Conservation (phyloP, 306 rosid genomes). For the Luffa acutangula region DNA sequence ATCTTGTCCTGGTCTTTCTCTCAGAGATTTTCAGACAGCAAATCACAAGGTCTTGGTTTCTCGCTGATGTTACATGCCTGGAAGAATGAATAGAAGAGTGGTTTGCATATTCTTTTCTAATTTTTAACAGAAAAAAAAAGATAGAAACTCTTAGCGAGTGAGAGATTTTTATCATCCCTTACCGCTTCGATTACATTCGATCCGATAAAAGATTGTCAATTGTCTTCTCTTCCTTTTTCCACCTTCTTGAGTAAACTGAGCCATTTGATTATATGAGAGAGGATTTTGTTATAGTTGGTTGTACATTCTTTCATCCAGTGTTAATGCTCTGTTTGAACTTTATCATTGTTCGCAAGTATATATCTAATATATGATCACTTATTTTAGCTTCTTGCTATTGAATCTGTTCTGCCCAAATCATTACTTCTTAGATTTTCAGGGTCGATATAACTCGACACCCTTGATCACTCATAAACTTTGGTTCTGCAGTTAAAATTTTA, state of each 20-base stretch:
- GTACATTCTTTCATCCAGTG: slow-evolving; percentile 41
- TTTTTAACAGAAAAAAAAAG: slow-evolving; percentile 43
- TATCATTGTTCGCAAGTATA: slow-evolving; percentile 16
- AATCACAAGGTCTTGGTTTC: slow-evolving; percentile 54
- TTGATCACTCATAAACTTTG: neutral
- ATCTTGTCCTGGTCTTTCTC: slow-evolving; percentile 70
- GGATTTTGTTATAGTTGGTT: slow-evolving; percentile 29
- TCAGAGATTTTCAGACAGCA: slow-evolving; percentile 71
- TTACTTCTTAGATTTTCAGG: neutral
- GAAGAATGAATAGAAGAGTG: slow-evolving; percentile 62
- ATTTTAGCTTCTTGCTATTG: neutral
- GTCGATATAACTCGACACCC: no score
- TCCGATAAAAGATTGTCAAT: slow-evolving; percentile 24
- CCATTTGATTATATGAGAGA: slow-evolving; percentile 37
- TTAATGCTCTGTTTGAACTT: slow-evolving; percentile 21
- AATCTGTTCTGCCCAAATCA: neutral
- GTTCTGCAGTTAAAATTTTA: neutral
- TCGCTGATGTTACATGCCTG: slow-evolving; percentile 79
- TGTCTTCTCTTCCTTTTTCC: slow-evolving; percentile 25
- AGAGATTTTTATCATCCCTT: slow-evolving; percentile 39
- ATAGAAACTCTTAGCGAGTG: slow-evolving; percentile 25
- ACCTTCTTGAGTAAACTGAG: slow-evolving; percentile 22
- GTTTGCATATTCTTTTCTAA: slow-evolving; percentile 22
- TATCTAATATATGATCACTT: slow-evolving; percentile 2
- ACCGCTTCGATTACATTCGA: slow-evolving; percentile 35